These are phyloP conservation scores for Aurinia saxatilis DNA, from an alignment of 345 rosid species.

Conservation along the genomic window DNA sequence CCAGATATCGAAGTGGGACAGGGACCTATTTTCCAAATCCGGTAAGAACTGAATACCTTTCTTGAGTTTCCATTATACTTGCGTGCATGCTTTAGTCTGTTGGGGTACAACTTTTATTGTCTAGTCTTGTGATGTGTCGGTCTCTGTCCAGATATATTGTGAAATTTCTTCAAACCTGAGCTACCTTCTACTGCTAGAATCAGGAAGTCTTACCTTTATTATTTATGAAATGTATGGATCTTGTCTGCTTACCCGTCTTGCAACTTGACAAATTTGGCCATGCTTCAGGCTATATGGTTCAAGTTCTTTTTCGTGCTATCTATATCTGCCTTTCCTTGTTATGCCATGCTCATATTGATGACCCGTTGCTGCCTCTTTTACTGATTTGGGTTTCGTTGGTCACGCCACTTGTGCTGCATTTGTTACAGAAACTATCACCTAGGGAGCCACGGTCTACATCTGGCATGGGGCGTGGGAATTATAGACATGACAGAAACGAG, in stretches of 20 bases:
- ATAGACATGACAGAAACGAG: constrained; percentile 64
- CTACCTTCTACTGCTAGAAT: neutral
- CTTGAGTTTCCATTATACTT: constrained; percentile 12
- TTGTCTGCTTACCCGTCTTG: neutral
- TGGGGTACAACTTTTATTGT: neutral
- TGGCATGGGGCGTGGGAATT: constrained; percentile 60
- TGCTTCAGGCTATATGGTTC: constrained; percentile 16
- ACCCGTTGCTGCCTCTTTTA: neutral
- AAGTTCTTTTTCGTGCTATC: too few relatives aligned
- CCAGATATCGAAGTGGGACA: constrained; percentile 86
- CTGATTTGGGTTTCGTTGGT: constrained; percentile 3
- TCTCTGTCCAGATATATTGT: constrained; percentile 4
- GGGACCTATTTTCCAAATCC: constrained; percentile 97
- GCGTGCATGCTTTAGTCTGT: constrained; percentile 6
- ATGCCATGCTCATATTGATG: neutral
- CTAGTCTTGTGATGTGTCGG: neutral
- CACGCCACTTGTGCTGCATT: constrained; percentile 8
- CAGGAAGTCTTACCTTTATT: neutral
- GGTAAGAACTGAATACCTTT: constrained; percentile 45
- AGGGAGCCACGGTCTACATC: constrained; percentile 58
- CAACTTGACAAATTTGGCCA: neutral
- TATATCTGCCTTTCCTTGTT: neutral
- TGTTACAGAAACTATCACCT: constrained; percentile 52
- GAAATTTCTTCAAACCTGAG: neutral
- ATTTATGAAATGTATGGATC: neutral